A percentile compares a stretch with the other conserved stretches of the same genome.
Evolutionary conservation across 1,284 basidiomycete species (phyloP).

Genomic region (Veloboletus limbatus): DNA sequence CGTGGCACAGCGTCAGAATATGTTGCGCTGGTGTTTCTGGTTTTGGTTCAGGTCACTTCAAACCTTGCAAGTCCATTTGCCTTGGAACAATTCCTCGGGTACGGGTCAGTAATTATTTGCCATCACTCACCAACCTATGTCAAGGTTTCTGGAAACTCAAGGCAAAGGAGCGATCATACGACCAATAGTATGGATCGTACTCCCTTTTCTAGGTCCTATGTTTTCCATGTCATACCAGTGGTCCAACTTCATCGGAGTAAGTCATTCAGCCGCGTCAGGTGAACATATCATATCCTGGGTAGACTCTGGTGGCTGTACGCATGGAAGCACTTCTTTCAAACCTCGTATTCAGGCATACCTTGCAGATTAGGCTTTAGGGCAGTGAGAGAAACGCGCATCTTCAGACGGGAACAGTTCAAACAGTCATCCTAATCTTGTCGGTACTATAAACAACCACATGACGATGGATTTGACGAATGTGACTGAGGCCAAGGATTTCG

Average conservation of each 20-base stretch:
- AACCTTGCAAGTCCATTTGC: slow-evolving; percentile 11
- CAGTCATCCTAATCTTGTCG: slow-evolving; percentile 21
- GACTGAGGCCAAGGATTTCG: slow-evolving; percentile 42
- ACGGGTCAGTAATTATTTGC: not conserved
- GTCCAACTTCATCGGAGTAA: slow-evolving; percentile 35
- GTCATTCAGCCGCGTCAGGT: not conserved
- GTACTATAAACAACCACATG: slow-evolving; percentile 59
- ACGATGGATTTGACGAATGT: slow-evolving; percentile 51
- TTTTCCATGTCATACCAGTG: slow-evolving; percentile 37
- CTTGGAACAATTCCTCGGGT: slow-evolving; percentile 14
- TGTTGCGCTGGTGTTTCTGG: slow-evolving; percentile 1
- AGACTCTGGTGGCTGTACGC: slow-evolving; percentile 21
- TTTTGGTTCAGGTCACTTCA: slow-evolving; percentile 3
- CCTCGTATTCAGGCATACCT: slow-evolving; percentile 55
- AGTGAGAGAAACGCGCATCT: slow-evolving; percentile 9
- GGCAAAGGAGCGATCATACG: slow-evolving; percentile 15
- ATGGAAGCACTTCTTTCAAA: slow-evolving; percentile 53
- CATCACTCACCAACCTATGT: not conserved
- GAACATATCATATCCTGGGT: not conserved
- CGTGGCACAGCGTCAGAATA: slow-evolving; percentile 6
- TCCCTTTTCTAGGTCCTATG: slow-evolving; percentile 39
- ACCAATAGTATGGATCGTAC: slow-evolving; percentile 25
- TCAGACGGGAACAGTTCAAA: not conserved
- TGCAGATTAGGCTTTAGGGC: slow-evolving; percentile 51
- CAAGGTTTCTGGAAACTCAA: slow-evolving; percentile 18